Percentiles rank a stretch among this genome's conserved stretches.
These are phyloP conservation scores for Coelastrella sp. DNA, from an alignment of 139 green algal genomes.

Conservation along the genomic window DNA sequence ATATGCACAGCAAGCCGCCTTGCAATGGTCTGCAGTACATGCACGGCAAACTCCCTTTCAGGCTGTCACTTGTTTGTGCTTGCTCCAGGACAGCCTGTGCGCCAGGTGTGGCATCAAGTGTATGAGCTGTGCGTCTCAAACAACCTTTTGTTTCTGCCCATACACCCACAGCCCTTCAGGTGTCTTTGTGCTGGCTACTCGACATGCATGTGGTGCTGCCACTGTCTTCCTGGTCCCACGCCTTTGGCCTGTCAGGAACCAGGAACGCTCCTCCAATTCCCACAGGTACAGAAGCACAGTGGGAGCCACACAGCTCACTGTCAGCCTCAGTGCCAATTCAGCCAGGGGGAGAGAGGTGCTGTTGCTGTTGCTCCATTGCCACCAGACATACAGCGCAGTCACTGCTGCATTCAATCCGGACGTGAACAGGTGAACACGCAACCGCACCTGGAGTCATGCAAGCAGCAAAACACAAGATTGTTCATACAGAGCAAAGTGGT, in stretches of 20 bases:
- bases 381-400: not conserved
- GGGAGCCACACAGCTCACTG: not conserved
- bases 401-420: not conserved
- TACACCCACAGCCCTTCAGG: not conserved
- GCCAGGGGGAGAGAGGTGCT: not conserved
- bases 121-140: not conserved
- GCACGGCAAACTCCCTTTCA: no score
- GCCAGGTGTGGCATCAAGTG: no score
- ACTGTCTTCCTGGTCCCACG: not conserved
- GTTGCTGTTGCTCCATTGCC: not conserved
- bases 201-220: not conserved
- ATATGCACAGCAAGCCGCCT: no score
- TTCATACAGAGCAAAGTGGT: not conserved
- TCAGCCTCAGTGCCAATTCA: not conserved
- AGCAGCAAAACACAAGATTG: not conserved
- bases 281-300: slow-evolving; percentile 35
- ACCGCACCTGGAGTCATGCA: slow-evolving; percentile 9
- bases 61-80: no score
- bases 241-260: not conserved
- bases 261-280: slow-evolving; percentile 10
- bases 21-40: no score
- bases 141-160: not conserved
- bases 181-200: not conserved
- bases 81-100: not conserved
- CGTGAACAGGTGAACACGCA: slow-evolving; percentile 7